Conservation (phyloP, 2,329 filamentous ascomycete species). For the Aspergillus ibericus region DNA sequence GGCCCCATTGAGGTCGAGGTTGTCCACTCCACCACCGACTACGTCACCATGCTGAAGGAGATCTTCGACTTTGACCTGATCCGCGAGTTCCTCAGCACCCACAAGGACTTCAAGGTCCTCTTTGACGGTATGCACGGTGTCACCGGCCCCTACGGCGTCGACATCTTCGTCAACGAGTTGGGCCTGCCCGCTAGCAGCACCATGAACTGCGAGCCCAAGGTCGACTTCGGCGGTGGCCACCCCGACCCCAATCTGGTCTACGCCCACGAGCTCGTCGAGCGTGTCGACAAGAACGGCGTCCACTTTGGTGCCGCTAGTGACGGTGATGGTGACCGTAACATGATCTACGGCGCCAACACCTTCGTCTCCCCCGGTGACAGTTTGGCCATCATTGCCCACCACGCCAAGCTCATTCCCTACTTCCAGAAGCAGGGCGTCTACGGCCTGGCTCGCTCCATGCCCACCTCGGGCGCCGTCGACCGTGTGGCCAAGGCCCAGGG, state of each 20-base stretch:
- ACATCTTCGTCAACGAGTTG: conserved; percentile 93
- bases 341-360: conserved; percentile 97
- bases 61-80: conserved; percentile 98
- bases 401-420: conserved; percentile 94
- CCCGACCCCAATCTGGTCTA: conserved; percentile 98
- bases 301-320: conserved; percentile 97
- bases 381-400: conserved; percentile 95
- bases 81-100: conserved; percentile 83
- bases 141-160: conserved; percentile 89
- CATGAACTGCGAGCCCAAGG: conserved; percentile 88
- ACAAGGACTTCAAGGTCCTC: conserved; percentile 92
- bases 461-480: conserved; percentile 92
- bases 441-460: conserved; percentile 95
- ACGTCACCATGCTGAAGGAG: conserved; percentile 91
- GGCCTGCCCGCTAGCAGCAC: conserved; percentile 74
- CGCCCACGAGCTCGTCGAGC: conserved; percentile 89
- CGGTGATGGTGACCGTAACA: conserved; percentile 97
- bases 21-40: conserved; percentile 89
- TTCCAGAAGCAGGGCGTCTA: conserved; percentile 97
- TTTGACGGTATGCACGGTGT: conserved; percentile 95
- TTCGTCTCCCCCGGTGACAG: conserved; percentile 98
- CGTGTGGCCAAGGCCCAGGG: conserved; percentile 94
- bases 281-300: conserved; percentile 84
- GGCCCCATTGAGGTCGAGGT: conserved; percentile 90
- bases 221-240: conserved; percentile 96